Evolutionary conservation across 768 basidiomycete species (phyloP), one percentile per base, ranked within the genome.

Genomic region (Mycena chlorophos): DNA sequence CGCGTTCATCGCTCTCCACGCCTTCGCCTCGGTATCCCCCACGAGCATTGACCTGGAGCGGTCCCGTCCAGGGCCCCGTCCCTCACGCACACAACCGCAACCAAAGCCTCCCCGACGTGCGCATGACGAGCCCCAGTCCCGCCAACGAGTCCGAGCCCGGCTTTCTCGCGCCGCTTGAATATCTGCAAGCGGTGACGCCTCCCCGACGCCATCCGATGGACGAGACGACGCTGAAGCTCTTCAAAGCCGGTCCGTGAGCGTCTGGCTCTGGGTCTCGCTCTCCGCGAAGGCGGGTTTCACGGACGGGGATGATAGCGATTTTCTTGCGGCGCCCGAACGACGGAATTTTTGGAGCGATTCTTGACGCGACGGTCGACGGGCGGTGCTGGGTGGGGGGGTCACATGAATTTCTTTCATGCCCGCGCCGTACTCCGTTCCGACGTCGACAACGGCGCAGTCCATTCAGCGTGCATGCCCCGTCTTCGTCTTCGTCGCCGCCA

Each of bases 191-290:
- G 42, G 76, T 82, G 34, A 78, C 86, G 16, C 84, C 84, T 27
- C 80, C 79, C 42, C 82, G 83, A 64, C 81, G 88, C 51, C 83
- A 89, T 61, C 86, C 87, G 1, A 73, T 86, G 49, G 88, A 90
- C 60, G 79, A 80, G 60, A 74, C 75, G 53, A 73, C 76, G 23
- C 67, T 83, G 53, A 79, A 79, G 64, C 66, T 70, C 14, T 69
- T 79, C 52, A 72, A 27, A 47, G 53, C 52, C 5, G 49, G 52
- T 19, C 60, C 56, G 22, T 61, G 56, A 61, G 29, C 28, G 17
- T 26, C 19, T 49, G 6, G 17, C 23, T 5, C 1, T 40, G 4
- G 51, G 49, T 26, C 47, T 39, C 31, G 23, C 37, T 26, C 13
- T 27, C 27, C 28, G 8, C 13, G 13, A 6, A 6, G 20, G 6